Evolutionary conservation across 1,139 yeast species (phyloP), one percentile per base, ranked within the genome.

Genomic region (Diutina rugosa): DNA sequence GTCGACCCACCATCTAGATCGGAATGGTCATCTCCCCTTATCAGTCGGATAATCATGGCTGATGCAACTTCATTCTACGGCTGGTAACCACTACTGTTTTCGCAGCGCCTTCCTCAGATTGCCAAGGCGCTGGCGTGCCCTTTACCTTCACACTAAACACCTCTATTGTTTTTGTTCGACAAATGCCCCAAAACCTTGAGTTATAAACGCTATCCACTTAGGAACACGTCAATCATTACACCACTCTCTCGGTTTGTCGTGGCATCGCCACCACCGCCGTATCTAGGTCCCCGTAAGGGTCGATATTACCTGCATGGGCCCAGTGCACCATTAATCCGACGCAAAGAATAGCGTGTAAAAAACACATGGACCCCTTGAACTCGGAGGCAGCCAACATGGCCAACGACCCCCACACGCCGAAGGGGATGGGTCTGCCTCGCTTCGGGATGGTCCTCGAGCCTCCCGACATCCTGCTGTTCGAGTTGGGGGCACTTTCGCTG

Each of bases 391-490:
- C 41, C 41, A 9, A 35, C 41, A 35, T 35, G 41, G 41, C 14
- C 41, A 35, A 35, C 41, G 46, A 44, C 21, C 51, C 51, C 38
- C 51, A 47, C 51, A 47, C 51, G 6, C 51, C 51, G n/a, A 46
- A 46, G 26, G 51, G 51, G 30, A 12, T 47, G 35, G 51, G 51
- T 30, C 51, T 47, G 51, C 51, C 51, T 9, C 16, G 51, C 21
- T 47, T 47, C 29, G 51, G 51, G 14, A 16, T 47, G 35, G 30
- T 47, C 14, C 38, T 47, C 35, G 51, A 47, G 30, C 51, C 51
- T 14, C 38, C 51, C 18, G 51, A 47, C 6, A 21, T 28, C 6
- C 51, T 30, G 16, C 35, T 30, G 16, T 16, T 29, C n/a, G 51
- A 47, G 12, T 29, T 47, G 12, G 41, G 41, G 41, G 16, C 51